Conservation (phyloP, 2,329 filamentous ascomycete species). For the Alternaria rosae region DNA sequence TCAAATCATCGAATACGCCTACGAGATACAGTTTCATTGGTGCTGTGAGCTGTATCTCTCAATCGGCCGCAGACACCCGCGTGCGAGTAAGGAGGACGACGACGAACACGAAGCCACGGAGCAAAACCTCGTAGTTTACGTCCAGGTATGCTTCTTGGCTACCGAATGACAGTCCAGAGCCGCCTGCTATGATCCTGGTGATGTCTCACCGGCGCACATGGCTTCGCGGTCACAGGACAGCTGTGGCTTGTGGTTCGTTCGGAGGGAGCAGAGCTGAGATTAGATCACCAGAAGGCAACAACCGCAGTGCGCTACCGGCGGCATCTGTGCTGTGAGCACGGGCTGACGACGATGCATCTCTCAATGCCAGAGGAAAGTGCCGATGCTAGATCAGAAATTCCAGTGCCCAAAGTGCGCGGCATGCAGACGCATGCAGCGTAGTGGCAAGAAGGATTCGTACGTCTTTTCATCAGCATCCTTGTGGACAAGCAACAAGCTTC, state of each 20-base stretch:
- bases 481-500: not conserved
- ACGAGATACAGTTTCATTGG: slow-evolving; percentile 9
- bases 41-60: not conserved
- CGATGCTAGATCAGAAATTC: not conserved
- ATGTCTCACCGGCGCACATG: slow-evolving; percentile 22
- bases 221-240: slow-evolving; percentile 3
- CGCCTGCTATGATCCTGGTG: slow-evolving; percentile 1
- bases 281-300: slow-evolving; percentile 4
- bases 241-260: slow-evolving; percentile 21
- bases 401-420: not conserved
- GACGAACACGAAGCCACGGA: slow-evolving; percentile 8
- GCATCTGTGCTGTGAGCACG: slow-evolving; percentile 10
- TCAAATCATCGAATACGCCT: not conserved
- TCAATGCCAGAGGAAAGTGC: not conserved
- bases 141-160: slow-evolving; percentile 4
- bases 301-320: slow-evolving; percentile 14
- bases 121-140: slow-evolving; percentile 1
- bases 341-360: not conserved
- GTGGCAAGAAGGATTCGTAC: not conserved
- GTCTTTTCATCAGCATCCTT: not conserved
- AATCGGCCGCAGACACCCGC: slow-evolving; percentile 7
- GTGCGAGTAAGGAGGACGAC: slow-evolving; percentile 3
- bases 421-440: not conserved
- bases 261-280: not conserved
- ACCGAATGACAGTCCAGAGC: slow-evolving; percentile 10